phyloP scores from a whole-genome alignment of 805 yeast species.

The Vanderwaltozyma polyspora region DNA sequence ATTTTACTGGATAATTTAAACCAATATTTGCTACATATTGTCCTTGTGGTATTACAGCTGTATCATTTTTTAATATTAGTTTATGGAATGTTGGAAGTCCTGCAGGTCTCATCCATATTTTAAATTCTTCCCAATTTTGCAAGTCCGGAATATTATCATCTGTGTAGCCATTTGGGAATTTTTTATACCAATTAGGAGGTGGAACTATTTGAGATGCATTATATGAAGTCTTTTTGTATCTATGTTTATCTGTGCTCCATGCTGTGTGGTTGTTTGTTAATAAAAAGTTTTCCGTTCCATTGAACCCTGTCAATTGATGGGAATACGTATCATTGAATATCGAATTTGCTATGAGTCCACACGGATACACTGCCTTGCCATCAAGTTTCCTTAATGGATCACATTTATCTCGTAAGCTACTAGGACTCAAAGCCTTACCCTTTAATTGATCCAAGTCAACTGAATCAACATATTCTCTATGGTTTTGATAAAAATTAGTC shows the following conservation, averaged over 20 bases:
- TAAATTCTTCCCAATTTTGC: constrained; percentile 54
- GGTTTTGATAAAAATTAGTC: constrained; percentile 89
- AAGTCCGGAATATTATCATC: constrained; percentile 59
- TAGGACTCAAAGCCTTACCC: constrained; percentile 54
- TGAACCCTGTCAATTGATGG: constrained; percentile 32
- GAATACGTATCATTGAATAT: constrained; percentile 66
- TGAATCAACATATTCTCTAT: constrained; percentile 82
- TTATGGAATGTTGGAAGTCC: constrained; percentile 85
- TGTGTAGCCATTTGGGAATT: constrained; percentile 64
- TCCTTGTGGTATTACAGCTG: constrained; percentile 46
- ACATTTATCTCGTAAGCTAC: constrained; percentile 35
- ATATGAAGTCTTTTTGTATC: constrained; percentile 55
- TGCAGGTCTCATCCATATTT: constrained; percentile 88
- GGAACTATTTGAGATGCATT: constrained; percentile 53
- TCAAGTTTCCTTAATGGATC: constrained; percentile 25
- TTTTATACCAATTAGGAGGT: constrained; percentile 72
- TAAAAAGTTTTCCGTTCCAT: constrained; percentile 26
- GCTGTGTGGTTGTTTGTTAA: constrained; percentile 47
- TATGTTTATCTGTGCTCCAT: constrained; percentile 55
- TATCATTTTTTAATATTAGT: constrained; percentile 61
- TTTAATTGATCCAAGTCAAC: constrained; percentile 70
- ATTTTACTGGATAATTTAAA: constrained; percentile 68
- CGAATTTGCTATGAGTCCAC: constrained; percentile 75
- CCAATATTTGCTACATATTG: constrained; percentile 57
- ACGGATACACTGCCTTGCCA: constrained; percentile 49